Percentiles rank a stretch among this genome's conserved stretches.
These are phyloP conservation scores for Crucibulum laeve DNA, from an alignment of 768 basidiomycete species.

Conservation along the genomic window DNA sequence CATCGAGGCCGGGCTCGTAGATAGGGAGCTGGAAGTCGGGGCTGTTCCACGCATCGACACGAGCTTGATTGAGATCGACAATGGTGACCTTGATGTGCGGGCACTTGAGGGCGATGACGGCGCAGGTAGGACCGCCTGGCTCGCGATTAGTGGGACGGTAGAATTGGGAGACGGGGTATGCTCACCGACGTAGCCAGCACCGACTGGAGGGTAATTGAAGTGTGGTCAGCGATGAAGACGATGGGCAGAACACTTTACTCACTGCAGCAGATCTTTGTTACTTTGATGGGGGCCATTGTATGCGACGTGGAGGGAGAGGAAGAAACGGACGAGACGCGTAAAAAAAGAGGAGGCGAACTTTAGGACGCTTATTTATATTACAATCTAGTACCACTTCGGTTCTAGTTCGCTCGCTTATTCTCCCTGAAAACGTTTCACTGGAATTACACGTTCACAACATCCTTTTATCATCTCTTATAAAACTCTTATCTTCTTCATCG, in stretches of 20 bases:
- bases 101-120: constrained; percentile 91
- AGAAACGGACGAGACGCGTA: constrained; percentile 12
- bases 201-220: constrained; percentile 43
- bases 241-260: constrained; percentile 3
- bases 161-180: constrained; percentile 1
- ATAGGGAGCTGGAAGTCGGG: constrained; percentile 83
- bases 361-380: not conserved
- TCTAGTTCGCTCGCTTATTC: not conserved
- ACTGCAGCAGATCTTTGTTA: constrained; percentile 89
- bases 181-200: constrained; percentile 92
- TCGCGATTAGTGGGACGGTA: constrained; percentile 9
- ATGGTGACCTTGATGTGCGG: constrained; percentile 94
- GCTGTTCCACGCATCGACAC: constrained; percentile 97
- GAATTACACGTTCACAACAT: too few species aligned
- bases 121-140: constrained; percentile 90
- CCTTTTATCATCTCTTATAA: too few species aligned
- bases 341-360: not conserved
- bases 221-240: constrained; percentile 10
- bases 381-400: not conserved
- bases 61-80: constrained; percentile 92
- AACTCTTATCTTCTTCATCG: too few species aligned
- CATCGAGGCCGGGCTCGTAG: constrained; percentile 95
- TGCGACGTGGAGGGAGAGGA: constrained; percentile 9
- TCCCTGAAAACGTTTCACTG: too few species aligned
- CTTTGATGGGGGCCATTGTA: constrained; percentile 52